phyloP scores from a whole-genome alignment of 306 rosid species.

The Prosopis cineraria region DNA sequence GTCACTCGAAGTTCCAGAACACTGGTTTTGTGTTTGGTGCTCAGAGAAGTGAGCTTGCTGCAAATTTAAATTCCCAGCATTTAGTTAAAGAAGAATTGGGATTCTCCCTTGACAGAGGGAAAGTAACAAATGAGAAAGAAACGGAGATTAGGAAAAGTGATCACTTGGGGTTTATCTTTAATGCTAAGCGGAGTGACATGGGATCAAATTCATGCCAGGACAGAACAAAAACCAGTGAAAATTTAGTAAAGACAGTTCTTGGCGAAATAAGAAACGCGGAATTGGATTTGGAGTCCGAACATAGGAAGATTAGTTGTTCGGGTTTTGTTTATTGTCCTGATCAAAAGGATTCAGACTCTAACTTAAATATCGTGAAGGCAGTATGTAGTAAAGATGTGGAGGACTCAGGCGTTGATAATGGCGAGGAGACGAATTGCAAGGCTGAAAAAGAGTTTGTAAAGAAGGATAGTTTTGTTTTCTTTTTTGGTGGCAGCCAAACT shows the following conservation, averaged over 20 bases:
- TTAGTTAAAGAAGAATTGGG: slow-evolving; percentile 23
- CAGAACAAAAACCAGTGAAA: slow-evolving; percentile 18
- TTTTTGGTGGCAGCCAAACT: slow-evolving; percentile 34
- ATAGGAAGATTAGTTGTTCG: slow-evolving; percentile 5
- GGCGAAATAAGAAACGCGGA: slow-evolving; percentile 29
- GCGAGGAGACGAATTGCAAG: slow-evolving; percentile 31
- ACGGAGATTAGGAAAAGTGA: slow-evolving; percentile 32
- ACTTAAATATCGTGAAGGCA: slow-evolving; percentile 33
- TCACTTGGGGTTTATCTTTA: slow-evolving; percentile 46
- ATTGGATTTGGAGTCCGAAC: slow-evolving; percentile 25
- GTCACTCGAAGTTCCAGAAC: not conserved
- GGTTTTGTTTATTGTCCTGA: slow-evolving; percentile 47
- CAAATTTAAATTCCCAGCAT: slow-evolving; percentile 35
- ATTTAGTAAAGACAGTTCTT: slow-evolving; percentile 19
- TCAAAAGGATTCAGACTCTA: slow-evolving; percentile 27
- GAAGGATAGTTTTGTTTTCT: slow-evolving; percentile 25
- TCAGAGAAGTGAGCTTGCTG: slow-evolving; percentile 27
- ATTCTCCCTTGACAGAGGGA: slow-evolving; percentile 2
- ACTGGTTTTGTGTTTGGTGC: slow-evolving; percentile 49
- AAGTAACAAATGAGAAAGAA: slow-evolving; percentile 26
- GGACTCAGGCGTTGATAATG: slow-evolving; percentile 24
- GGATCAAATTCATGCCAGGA: slow-evolving; percentile 26
- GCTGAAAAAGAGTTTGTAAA: slow-evolving; percentile 27
- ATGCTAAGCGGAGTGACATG: slow-evolving; percentile 33
- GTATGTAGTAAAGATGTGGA: slow-evolving; percentile 31